Base-by-base conservation (phyloP, 2,329 filamentous ascomycete species). In the Arthrobotrys entomopaga region DNA sequence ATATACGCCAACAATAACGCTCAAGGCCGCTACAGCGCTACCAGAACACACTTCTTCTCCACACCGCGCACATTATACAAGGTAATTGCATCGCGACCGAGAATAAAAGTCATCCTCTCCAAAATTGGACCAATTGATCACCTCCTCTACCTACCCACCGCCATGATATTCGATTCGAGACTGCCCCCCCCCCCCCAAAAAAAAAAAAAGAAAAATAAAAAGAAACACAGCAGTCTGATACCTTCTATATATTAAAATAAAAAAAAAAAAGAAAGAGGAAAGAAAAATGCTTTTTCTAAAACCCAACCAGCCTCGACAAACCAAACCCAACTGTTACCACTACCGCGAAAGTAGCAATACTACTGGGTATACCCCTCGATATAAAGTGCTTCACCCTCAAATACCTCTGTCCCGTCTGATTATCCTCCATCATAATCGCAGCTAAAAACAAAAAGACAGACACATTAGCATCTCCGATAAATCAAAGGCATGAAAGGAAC, bases 351-450 rank as follows among this genome's bases (percentile, higher is more conserved):
- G 93, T 89, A 64, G 97, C 84, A 40, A 98, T 81, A 81, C 91
- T 96, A 80, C 91, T 89, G 0, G 95, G 94, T 42, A 99, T 88
- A 79, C 95, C 95, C n/a, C 93, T 86, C 59, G 91, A 96, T 79
- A 99, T 90, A 82, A 99, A 99, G 81, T 99, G 95, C 80, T 91
- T 91, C 60, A 99, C 96, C 73, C 90, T 86, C 63, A 99, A 86
- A 26, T 75, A 75, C 19, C 71, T 34, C 24, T 65, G 71, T 34
- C 71, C 95, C 0, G 93, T 96, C 76, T 90, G 87, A 0, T 91
- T 87, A 79, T 99, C 94, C 83, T 99, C 95, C 86, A 98, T 98
- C 95, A 99, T 98, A 79, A 99, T 98, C 2, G 95, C 95, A 80
- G 95, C 92, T 96, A 77, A 42, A 48, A 29, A 67, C 11, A 2